Evolutionary conservation across 768 basidiomycete species (phyloP).

Genomic region (Suillus clintonianus): DNA sequence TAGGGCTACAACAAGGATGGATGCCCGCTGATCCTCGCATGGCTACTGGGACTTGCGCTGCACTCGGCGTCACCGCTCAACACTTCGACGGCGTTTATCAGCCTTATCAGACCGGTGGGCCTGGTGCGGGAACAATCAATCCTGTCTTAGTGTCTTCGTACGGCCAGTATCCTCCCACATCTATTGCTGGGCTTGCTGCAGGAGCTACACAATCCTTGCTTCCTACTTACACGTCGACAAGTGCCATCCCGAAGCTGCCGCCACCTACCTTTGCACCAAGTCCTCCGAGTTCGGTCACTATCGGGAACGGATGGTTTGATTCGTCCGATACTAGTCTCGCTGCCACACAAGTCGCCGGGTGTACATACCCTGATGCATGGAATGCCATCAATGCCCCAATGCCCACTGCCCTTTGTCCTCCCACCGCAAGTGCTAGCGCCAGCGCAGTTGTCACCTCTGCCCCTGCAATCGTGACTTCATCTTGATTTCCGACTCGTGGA

Average conservation of each 20-base stretch:
- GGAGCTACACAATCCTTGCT: slow-evolving; percentile 39
- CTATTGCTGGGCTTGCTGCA: slow-evolving; percentile 45
- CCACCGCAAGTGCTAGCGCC: slow-evolving; percentile 3
- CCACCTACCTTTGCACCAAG: slow-evolving; percentile 51
- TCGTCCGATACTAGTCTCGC: slow-evolving; percentile 50
- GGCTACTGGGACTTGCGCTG: slow-evolving; percentile 62
- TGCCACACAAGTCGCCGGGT: slow-evolving; percentile 61
- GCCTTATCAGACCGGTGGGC: slow-evolving; percentile 70
- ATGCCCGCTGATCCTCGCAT: slow-evolving; percentile 72
- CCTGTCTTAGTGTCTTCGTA: slow-evolving; percentile 44
- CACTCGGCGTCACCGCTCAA: slow-evolving; percentile 45
- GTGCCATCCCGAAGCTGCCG: slow-evolving; percentile 55
- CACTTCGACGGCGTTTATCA: slow-evolving; percentile 57
- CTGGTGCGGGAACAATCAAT: slow-evolving; percentile 50
- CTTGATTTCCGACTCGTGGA: neutral
- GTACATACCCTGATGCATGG: slow-evolving; percentile 68
- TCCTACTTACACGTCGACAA: slow-evolving; percentile 69
- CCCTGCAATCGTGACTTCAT: neutral
- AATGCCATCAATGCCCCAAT: slow-evolving; percentile 51
- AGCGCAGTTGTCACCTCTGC: slow-evolving; percentile 4
- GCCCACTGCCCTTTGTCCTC: slow-evolving; percentile 46
- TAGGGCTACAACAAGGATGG: slow-evolving; percentile 75
- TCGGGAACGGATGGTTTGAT: slow-evolving; percentile 62
- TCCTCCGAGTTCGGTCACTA: slow-evolving; percentile 39
- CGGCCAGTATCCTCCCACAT: slow-evolving; percentile 54